These are phyloP conservation scores for Podaxis rugospora DNA, from an alignment of 768 basidiomycete species.

Conservation along the genomic window DNA sequence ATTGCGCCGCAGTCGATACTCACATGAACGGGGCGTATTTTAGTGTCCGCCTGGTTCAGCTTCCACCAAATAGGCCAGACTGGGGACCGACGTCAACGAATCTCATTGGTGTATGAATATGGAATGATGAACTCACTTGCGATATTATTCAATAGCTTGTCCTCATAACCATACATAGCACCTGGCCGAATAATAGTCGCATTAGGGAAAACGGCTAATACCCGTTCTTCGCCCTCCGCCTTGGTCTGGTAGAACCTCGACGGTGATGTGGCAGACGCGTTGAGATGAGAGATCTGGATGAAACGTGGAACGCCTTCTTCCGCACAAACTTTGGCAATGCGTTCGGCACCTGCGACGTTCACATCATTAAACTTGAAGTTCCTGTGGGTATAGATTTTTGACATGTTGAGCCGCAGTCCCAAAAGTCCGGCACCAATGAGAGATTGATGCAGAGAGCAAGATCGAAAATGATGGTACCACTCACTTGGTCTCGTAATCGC, in stretches of 20 bases:
- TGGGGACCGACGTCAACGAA: conserved; percentile 25
- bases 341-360: conserved; percentile 76
- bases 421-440: conserved; percentile 4
- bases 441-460: not conserved
- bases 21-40: conserved; percentile 90
- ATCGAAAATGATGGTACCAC: conserved; percentile 17
- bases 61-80: conserved; percentile 94
- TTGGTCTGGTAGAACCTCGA: conserved; percentile 89
- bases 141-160: conserved; percentile 89
- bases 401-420: conserved; percentile 1
- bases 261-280: conserved; percentile 73
- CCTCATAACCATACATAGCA: conserved; percentile 90
- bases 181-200: conserved; percentile 89
- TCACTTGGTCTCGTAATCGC: conserved; percentile 95
- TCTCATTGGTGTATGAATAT: not conserved
- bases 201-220: conserved; percentile 75
- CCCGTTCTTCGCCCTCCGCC: conserved; percentile 83
- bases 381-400: conserved; percentile 37
- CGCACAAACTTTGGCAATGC: conserved; percentile 81
- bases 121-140: conserved; percentile 53
- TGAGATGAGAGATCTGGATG: conserved; percentile 93
- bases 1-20: conserved; percentile 24
- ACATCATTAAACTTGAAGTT: conserved; percentile 85
- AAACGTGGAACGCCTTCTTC: conserved; percentile 77
- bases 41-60: conserved; percentile 83